Percentiles rank a stretch among this genome's conserved stretches.
These are phyloP conservation scores for Exsudoporus frostii DNA, from an alignment of 768 basidiomycete species.

Conservation along the genomic window DNA sequence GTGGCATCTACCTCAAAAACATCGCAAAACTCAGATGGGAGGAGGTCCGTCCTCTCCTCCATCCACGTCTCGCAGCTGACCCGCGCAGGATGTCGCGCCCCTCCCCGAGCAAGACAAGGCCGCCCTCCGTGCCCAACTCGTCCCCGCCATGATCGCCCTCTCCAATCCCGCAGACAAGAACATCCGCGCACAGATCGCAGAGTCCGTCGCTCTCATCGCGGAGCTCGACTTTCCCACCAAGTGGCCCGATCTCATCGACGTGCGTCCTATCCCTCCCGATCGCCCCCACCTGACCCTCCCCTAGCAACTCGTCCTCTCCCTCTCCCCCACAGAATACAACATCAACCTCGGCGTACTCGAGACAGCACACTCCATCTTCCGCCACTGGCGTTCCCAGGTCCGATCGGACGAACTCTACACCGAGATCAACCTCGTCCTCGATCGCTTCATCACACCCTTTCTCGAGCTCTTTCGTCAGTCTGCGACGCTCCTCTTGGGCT, in stretches of 20 bases:
- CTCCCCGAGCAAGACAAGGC: constrained; percentile 70
- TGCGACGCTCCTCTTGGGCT: constrained; percentile 46
- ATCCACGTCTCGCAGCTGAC: background rate
- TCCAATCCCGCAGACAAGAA: constrained; percentile 69
- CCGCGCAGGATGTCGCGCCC: constrained; percentile 63
- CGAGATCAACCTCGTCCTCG: constrained; percentile 88
- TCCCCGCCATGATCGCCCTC: constrained; percentile 88
- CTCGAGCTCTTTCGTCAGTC: constrained; percentile 77
- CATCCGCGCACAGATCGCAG: constrained; percentile 83
- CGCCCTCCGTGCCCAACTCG: constrained; percentile 68
- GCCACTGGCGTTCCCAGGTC: constrained; percentile 87
- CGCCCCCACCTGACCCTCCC: constrained; percentile 11
- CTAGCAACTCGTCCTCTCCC: constrained; percentile 85
- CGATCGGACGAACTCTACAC: constrained; percentile 83
- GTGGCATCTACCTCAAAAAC: constrained; percentile 91
- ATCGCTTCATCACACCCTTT: constrained; percentile 80
- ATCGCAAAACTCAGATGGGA: constrained; percentile 84
- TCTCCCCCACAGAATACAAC: constrained; percentile 78
- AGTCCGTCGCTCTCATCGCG: constrained; percentile 90
- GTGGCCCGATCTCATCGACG: constrained; percentile 90
- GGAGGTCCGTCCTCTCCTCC: constrained; percentile 52
- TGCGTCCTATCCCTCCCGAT: constrained; percentile 40
- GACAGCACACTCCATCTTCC: constrained; percentile 95
- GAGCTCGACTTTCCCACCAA: constrained; percentile 85
- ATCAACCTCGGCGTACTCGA: constrained; percentile 88